Evolutionary conservation across 2,329 filamentous ascomycete genomes (phyloP), one percentile per base, ranked within the genome.

Genomic region (Pseudocercospora macadamiae): DNA sequence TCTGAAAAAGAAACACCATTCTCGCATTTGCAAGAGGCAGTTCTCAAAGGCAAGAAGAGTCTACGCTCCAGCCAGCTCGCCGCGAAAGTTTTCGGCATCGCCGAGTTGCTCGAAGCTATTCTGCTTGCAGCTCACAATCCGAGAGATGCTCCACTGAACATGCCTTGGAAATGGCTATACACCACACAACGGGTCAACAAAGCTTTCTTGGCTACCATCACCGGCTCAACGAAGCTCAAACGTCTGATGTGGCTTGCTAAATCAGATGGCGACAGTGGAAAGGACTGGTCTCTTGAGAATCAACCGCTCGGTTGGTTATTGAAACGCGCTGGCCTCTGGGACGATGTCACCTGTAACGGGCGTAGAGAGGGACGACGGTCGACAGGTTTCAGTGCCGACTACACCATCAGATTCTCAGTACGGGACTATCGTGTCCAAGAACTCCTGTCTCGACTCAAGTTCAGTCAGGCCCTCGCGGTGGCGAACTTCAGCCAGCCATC

Each of bases 51-150:
- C 8, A 14, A 21, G 12, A 49, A 49, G 47, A 49, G n/a, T 6
- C 7, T 49, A 16, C 47, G 47, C 25, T 49, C 47, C 4, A 30
- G 47, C 14, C 47, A 49, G 16, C 47, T 49, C 16, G 47, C 47
- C 26, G 28, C 47, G 2, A 30, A 28, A 18, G 47, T 49, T 1
- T 34, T 49, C 9, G 47, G 26, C 6, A 21, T 49, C n/a, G 16
- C 47, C 21, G 44, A 54, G 8, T 28, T 57, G 4, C 47, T 49
- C 23, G 54, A 56, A n/a, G 42, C 21, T 0, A 51, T 56, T 28
- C 19, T 56, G 3, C 36, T 55, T 14, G 19, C 54, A 37, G 23
- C 44, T 23, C 19, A 39, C 18, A 30, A 36, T 39, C 16, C 7
- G 19, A 3, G 5, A 9, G 14, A 21, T 12, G 28, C 45, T 16